Conservation (phyloP, 768 basidiomycete species). For the Russula lepida region DNA sequence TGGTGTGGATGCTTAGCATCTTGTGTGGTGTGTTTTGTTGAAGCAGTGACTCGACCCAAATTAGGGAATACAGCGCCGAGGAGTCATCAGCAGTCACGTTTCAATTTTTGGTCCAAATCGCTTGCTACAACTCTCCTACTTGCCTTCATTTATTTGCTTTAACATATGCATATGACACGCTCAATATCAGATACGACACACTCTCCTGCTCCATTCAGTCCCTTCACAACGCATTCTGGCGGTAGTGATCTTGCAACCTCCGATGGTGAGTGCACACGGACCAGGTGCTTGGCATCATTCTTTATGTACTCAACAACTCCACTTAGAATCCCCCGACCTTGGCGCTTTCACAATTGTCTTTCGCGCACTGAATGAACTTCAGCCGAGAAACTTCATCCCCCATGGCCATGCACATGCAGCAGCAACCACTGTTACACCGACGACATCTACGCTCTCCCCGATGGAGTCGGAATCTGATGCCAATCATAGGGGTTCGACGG, state of each 20-base stretch:
- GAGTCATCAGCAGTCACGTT: not conserved
- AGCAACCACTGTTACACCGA: conserved; percentile 21
- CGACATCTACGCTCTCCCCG: conserved; percentile 27
- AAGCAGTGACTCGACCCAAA: not conserved
- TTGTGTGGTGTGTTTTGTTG: not conserved
- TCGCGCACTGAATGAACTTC: conserved; percentile 52
- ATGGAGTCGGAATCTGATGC: conserved; percentile 35
- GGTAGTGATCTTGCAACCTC: conserved; percentile 31
- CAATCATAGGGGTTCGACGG: conserved; percentile 42
- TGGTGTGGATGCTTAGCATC: not conserved
- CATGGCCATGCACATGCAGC: conserved; percentile 1
- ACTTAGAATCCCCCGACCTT: conserved; percentile 57
- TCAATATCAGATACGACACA: conserved; percentile 31
- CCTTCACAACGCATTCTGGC: conserved; percentile 29
- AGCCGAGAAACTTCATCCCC: conserved; percentile 32
- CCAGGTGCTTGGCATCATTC: not conserved
- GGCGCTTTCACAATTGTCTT: conserved; percentile 66
- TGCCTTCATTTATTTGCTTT: not conserved
- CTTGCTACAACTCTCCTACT: not conserved
- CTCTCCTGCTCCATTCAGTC: conserved; percentile 33
- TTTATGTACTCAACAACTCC: not conserved
- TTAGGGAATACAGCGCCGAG: not conserved
- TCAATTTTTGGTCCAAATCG: not conserved
- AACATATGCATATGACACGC: conserved; percentile 24
- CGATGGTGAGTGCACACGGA: conserved; percentile 26